Evolutionary conservation across 1,284 basidiomycete species (phyloP).

Genomic region (Tilletiopsis washingtonensis): DNA sequence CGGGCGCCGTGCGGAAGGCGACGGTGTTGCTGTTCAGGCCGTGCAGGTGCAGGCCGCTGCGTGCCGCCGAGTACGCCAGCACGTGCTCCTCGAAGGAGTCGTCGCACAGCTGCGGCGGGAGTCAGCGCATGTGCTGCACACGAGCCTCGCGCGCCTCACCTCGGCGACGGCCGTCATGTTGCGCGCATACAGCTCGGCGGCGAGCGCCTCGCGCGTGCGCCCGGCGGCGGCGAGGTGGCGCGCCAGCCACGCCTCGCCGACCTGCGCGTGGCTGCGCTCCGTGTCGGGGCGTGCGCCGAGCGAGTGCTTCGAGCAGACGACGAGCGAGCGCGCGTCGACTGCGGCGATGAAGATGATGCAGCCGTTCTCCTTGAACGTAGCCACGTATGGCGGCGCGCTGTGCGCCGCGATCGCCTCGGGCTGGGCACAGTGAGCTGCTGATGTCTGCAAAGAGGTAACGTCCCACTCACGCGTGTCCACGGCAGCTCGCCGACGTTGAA

Average conservation of each 20-base stretch:
- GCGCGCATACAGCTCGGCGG: conserved; percentile 66
- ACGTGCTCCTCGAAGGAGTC: conserved; percentile 98
- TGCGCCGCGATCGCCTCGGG: conserved; percentile 49
- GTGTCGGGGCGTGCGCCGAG: conserved; percentile 13
- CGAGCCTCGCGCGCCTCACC: conserved; percentile 53
- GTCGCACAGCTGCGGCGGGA: conserved; percentile 69
- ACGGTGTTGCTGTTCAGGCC: conserved; percentile 65
- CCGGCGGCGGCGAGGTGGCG: conserved; percentile 62
- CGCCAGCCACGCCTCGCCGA: conserved; percentile 73
- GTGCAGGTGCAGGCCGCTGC: conserved; percentile 86
- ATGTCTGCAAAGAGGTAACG: not conserved
- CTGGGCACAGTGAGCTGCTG: conserved; percentile 1
- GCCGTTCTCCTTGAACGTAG: conserved; percentile 93
- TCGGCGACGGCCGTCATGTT: conserved; percentile 87
- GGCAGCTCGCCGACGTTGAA: conserved; percentile 94
- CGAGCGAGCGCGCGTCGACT: conserved; percentile 63
- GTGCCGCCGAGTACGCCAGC: conserved; percentile 68
- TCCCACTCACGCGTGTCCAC: conserved; percentile 73
- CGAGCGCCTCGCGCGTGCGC: conserved; percentile 67
- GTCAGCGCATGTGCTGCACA: not conserved
- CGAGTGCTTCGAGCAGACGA: conserved; percentile 82
- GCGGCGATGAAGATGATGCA: conserved; percentile 96
- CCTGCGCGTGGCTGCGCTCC: conserved; percentile 59
- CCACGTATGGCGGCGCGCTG: conserved; percentile 70
- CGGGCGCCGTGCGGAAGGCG: conserved; percentile 59